These are phyloP conservation scores for Silybum marianum DNA, from an alignment of 129 eudicot species.

Conservation along the genomic window DNA sequence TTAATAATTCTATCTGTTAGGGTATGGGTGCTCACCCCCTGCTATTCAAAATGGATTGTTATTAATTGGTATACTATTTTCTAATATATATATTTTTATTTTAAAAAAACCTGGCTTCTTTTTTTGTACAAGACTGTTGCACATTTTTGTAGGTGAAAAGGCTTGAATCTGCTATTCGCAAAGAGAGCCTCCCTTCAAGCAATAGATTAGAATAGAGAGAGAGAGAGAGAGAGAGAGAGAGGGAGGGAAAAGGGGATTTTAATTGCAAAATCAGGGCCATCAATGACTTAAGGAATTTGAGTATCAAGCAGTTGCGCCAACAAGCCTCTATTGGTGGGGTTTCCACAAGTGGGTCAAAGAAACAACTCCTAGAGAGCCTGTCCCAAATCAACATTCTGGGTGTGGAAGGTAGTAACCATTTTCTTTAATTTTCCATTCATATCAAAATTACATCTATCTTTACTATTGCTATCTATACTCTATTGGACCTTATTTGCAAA, in stretches of 20 bases:
- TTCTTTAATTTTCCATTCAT: neutral
- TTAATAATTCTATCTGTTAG: too few relatives aligned
- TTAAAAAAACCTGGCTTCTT: neutral
- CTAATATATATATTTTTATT: neutral
- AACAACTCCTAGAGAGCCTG: conserved; percentile 68
- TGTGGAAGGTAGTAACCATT: conserved; percentile 31
- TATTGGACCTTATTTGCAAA: neutral
- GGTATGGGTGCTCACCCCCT: too few relatives aligned
- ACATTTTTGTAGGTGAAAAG: conserved; percentile 57
- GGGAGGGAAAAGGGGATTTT: conserved; percentile 49
- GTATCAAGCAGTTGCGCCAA: conserved; percentile 57
- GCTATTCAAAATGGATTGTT: too few relatives aligned
- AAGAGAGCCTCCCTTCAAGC: conserved; percentile 24
- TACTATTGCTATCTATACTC: neutral
- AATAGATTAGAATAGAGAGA: too few relatives aligned
- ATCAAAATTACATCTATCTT: too few relatives aligned
- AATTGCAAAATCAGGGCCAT: conserved; percentile 41
- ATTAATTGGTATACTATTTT: conserved; percentile 39
- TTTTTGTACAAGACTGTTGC: neutral
- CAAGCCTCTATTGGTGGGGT: conserved; percentile 61
- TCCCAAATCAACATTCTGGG: conserved; percentile 23
- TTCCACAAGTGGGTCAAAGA: conserved; percentile 70
- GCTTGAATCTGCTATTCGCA: conserved; percentile 53
- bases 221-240: conserved; percentile 23
- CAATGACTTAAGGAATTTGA: conserved; percentile 48